Base-by-base conservation (phyloP, 495 filamentous ascomycete genomes). In the Diplogelasinospora grovesii region DNA sequence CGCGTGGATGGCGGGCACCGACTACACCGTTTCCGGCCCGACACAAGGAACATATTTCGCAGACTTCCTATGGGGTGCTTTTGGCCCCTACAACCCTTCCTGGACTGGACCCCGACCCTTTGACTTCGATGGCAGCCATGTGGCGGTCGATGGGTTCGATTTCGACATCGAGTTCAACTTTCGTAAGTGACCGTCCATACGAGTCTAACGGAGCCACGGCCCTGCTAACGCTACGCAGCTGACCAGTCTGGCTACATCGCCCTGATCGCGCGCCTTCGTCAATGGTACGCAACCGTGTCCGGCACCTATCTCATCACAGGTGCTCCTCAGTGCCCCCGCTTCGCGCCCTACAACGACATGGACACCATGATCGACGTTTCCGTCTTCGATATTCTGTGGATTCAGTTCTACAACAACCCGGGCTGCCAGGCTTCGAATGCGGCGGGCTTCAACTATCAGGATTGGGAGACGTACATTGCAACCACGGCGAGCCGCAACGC, bases 401-500 rank as follows among this genome's bases (percentile, higher is more conserved):
- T 83, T 14, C 81, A 84, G 56, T 85, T 83, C 65, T 84, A 85
- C 66, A 81, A 86, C 72, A 82, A 84, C 66, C 68, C 55, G 6
- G 68, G 64, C 45, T 80, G 80, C 43, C 58, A 74, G 8, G 70
- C 65, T n/a, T 52, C 58, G 10, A 42, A 52, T 11, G 43, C 52
- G 2, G 48, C 52, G 8, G 62, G 63, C 41, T 83, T 77, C 62
- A 83, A 84, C 62, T 83, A 81, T 51, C 56, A 72, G 22, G 63
- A 56, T 18, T 85, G 82, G 82, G 79, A 76, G 36, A 50, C 52
- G 9, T 78, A 75, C 60, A 68, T 82, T 20, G 55, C 65, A 1
- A 54, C 48, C 15, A 74, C 71, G 3, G 46, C 66, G 42, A 84
- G 82, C 60, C 61, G 61, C 35, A 50, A 74, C 5, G 75, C 77